These are phyloP conservation scores for Purpureocillium lavendulum DNA, from an alignment of 2,329 filamentous ascomycete species.

Conservation along the genomic window DNA sequence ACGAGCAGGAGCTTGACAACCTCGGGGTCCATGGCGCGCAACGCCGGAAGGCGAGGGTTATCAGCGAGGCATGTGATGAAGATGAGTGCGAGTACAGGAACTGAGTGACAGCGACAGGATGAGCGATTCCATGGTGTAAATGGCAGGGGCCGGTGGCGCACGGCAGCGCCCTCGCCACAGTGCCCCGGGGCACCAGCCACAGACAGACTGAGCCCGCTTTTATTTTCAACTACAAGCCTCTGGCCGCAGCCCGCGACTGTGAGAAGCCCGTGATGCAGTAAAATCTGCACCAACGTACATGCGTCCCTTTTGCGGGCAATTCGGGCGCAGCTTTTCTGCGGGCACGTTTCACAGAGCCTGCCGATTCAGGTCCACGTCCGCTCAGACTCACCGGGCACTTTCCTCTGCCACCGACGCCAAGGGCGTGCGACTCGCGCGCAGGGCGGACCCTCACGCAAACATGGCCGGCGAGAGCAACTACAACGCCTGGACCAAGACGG, in stretches of 20 bases:
- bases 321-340: constrained; percentile 17
- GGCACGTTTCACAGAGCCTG: constrained; percentile 10
- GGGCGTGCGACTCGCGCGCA: neutral
- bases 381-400: neutral
- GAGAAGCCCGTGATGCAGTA: constrained; percentile 1
- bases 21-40: constrained; percentile 34
- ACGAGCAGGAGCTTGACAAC: constrained; percentile 46
- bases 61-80: neutral
- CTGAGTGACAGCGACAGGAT: neutral
- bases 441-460: constrained; percentile 6
- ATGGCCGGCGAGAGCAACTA: constrained; percentile 39
- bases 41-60: neutral
- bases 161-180: too few relatives aligned
- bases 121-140: neutral
- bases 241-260: too few relatives aligned
- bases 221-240: too few relatives aligned
- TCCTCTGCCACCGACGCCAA: constrained; percentile 7
- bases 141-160: neutral
- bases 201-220: too few relatives aligned
- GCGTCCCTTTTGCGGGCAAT: constrained; percentile 14
- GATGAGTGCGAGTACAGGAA: neutral
- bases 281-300: constrained; percentile 13
- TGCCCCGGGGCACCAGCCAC: too few relatives aligned
- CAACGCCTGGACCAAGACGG: constrained; percentile 57
- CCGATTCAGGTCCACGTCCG: neutral